Conservation (phyloP, 2,329 filamentous ascomycete genomes). For the Diplodia sapinea region DNA sequence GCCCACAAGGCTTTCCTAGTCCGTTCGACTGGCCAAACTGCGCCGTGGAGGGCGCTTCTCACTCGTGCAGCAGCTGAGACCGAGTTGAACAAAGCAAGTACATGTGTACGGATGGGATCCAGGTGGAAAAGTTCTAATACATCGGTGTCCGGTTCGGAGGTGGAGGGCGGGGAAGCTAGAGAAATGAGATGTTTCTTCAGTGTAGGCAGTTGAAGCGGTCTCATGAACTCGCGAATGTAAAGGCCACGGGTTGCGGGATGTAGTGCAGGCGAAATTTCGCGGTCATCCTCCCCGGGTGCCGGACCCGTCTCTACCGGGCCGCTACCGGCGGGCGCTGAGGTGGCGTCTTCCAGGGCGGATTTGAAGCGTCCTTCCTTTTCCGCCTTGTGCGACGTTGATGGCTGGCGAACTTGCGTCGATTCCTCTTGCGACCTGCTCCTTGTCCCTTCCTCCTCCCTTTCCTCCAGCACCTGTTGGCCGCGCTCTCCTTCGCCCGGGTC, state of each 20-base stretch:
- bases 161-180: constrained; percentile 67
- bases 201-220: constrained; percentile 72
- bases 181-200: constrained; percentile 72
- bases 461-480: constrained; percentile 16
- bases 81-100: constrained; percentile 75
- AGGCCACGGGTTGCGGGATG: constrained; percentile 64
- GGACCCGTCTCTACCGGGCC: constrained; percentile 26
- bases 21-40: constrained; percentile 85
- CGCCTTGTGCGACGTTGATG: constrained; percentile 15
- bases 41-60: constrained; percentile 75
- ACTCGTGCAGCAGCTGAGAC: constrained; percentile 76
- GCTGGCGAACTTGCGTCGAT: neutral
- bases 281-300: constrained; percentile 40
- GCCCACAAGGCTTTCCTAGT: constrained; percentile 84
- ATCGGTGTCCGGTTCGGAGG: constrained; percentile 56
- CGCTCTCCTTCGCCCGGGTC: constrained; percentile 18
- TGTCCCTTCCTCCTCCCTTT: constrained; percentile 11
- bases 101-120: constrained; percentile 86
- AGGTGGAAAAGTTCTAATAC: constrained; percentile 75
- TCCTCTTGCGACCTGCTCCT: constrained; percentile 28
- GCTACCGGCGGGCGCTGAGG: constrained; percentile 29
- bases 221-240: constrained; percentile 86
- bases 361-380: constrained; percentile 43
- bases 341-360: constrained; percentile 37
- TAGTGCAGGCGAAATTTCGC: constrained; percentile 45